phyloP scores from a whole-genome alignment of 2,329 filamentous ascomycete species.

The Aspergillus hiratsukae region DNA sequence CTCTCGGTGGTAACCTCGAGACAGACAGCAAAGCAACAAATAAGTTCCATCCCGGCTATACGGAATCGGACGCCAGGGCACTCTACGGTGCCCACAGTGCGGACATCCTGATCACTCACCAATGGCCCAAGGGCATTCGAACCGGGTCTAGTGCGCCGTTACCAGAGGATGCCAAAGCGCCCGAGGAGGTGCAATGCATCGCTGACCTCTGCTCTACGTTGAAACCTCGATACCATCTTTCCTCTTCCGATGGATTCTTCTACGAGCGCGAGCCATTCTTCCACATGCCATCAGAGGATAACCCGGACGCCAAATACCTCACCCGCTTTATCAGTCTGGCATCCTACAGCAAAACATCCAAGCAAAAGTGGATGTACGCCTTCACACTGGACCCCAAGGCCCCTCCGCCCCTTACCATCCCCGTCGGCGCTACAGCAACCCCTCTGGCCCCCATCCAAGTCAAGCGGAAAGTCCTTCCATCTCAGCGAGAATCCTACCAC shows the following conservation, averaged over 20 bases:
- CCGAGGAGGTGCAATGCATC: conserved; percentile 60
- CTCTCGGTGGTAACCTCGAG: conserved; percentile 68
- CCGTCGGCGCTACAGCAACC: conserved; percentile 68
- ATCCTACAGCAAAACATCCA: conserved; percentile 67
- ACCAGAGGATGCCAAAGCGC: conserved; percentile 49
- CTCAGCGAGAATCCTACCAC: conserved; percentile 33
- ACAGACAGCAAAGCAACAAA: conserved; percentile 46
- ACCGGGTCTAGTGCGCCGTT: conserved; percentile 62
- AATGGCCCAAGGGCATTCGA: conserved; percentile 76
- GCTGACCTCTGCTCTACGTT: conserved; percentile 73
- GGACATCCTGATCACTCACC: conserved; percentile 80
- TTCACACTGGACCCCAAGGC: conserved; percentile 65
- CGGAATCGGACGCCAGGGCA: conserved; percentile 67
- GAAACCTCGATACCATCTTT: conserved; percentile 90
- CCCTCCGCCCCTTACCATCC: conserved; percentile 57
- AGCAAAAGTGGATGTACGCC: conserved; percentile 60
- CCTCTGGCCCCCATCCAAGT: conserved; percentile 53
- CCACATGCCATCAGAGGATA: conserved; percentile 53
- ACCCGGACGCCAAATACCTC: conserved; percentile 54
- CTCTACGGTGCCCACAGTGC: conserved; percentile 71
- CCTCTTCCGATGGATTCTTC: conserved; percentile 64
- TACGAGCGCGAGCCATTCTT: conserved; percentile 94
- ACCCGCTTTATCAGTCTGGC: conserved; percentile 92
- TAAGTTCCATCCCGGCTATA: conserved; percentile 73
- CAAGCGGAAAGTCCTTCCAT: conserved; percentile 53